Percentiles rank a stretch among this genome's conserved stretches.
Conservation (phyloP, 169 alveolate genomes). For the Plasmodium inui region DNA sequence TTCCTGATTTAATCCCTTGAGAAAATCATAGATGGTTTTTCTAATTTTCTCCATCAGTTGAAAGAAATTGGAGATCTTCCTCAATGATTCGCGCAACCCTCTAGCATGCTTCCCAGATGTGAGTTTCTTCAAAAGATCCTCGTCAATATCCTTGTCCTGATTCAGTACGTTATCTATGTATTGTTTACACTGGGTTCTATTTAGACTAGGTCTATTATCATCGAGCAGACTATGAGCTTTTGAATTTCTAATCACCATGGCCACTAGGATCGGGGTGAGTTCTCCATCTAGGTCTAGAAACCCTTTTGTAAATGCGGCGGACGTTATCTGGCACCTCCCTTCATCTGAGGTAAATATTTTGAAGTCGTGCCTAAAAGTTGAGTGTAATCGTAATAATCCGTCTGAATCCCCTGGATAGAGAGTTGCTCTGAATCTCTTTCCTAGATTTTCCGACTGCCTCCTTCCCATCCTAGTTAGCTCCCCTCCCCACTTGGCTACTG, state of each 20-base stretch:
- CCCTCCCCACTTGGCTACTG: slow-evolving; percentile 99
- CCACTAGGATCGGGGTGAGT: slow-evolving; percentile 95
- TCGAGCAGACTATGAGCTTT: slow-evolving; percentile 83
- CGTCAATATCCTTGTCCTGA: slow-evolving; percentile 50
- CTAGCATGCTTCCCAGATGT: slow-evolving; percentile 57
- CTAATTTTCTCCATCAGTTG: slow-evolving; percentile 62
- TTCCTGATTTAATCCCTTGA: slow-evolving; percentile 79
- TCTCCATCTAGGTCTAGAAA: slow-evolving; percentile 97
- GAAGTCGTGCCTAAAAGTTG: slow-evolving; percentile 98
- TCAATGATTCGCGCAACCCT: slow-evolving; percentile 70
- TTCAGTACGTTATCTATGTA: slow-evolving; percentile 42
- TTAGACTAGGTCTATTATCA: slow-evolving; percentile 79
- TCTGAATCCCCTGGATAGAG: slow-evolving; percentile 94
- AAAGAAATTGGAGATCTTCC: slow-evolving; percentile 50
- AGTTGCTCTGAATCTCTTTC: slow-evolving; percentile 90
- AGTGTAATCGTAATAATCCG: slow-evolving; percentile 96
- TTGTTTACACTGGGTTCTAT: slow-evolving; percentile 79
- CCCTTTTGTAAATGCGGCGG: slow-evolving; percentile 99
- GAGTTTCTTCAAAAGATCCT: slow-evolving; percentile 69
- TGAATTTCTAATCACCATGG: slow-evolving; percentile 91
- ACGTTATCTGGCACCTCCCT: slow-evolving; percentile 98
- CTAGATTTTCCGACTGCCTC: slow-evolving; percentile 94
- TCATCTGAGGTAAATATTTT: slow-evolving; percentile 97
- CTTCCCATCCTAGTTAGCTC: slow-evolving; percentile 96
- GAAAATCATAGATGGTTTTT: slow-evolving; percentile 77